Evolutionary conservation across 1,284 basidiomycete species (phyloP).

Genomic region (Stereum hirsutum): DNA sequence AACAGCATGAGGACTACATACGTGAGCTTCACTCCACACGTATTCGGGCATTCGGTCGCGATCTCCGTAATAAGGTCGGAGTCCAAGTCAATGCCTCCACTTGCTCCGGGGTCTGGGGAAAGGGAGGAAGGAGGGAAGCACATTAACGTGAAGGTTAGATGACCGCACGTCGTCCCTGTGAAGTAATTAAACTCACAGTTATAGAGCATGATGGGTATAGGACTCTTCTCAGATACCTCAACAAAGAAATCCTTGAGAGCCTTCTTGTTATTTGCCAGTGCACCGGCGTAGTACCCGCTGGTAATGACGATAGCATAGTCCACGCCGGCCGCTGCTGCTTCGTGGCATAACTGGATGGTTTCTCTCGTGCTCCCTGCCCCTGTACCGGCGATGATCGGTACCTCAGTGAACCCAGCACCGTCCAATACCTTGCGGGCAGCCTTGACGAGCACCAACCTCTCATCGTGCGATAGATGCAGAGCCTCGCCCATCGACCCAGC

Average conservation of each 20-base stretch:
- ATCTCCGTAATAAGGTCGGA: constrained; percentile 80
- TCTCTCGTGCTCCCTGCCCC: constrained; percentile 78
- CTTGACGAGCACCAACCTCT: constrained; percentile 63
- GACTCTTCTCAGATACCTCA: constrained; percentile 69
- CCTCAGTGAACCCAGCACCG: constrained; percentile 42
- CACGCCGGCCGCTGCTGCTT: constrained; percentile 75
- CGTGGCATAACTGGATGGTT: constrained; percentile 62
- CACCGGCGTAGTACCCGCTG: constrained; percentile 82
- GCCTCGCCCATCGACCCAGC: constrained; percentile 84
- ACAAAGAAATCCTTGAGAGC: constrained; percentile 77
- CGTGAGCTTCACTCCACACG: constrained; percentile 84
- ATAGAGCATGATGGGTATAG: constrained; percentile 85
- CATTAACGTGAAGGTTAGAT: constrained; percentile 3
- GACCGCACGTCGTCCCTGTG: background rate
- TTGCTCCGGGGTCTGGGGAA: constrained; percentile 67
- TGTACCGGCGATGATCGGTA: constrained; percentile 77
- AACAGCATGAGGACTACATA: constrained; percentile 26
- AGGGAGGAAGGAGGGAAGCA: too few relatives aligned
- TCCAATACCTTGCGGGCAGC: constrained; percentile 70
- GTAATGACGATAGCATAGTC: constrained; percentile 81
- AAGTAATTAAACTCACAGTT: constrained; percentile 53
- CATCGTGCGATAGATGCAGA: constrained; percentile 67
- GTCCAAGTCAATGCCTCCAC: constrained; percentile 80
- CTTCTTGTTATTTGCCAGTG: constrained; percentile 44
- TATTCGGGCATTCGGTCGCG: constrained; percentile 61